Evolutionary conservation across 116 monocot species (phyloP).

Genomic region (Papilionanthe hybrid): DNA sequence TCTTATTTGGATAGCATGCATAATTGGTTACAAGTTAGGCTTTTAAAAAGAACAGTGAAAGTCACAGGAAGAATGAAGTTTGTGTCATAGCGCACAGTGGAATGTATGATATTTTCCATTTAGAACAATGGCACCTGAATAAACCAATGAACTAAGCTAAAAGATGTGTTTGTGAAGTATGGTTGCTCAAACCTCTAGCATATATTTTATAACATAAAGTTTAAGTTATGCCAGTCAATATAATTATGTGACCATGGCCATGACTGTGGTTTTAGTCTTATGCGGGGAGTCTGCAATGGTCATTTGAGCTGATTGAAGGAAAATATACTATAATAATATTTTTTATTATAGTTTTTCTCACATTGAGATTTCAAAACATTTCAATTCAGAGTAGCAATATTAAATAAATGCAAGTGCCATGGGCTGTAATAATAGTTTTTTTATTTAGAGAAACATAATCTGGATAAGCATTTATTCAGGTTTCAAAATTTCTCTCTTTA

Average conservation of each 20-base stretch:
- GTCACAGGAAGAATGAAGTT: neutral
- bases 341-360: neutral
- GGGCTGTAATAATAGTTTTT: too few species aligned
- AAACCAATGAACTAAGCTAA: neutral
- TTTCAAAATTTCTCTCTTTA: too few species aligned
- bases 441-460: too few species aligned
- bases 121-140: neutral
- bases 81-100: neutral
- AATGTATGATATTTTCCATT: neutral
- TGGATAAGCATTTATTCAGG: too few species aligned
- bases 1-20: neutral
- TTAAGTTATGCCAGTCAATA: neutral
- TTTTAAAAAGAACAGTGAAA: neutral
- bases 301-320: neutral
- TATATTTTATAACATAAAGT: neutral
- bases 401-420: too few species aligned
- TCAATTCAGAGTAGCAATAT: too few species aligned
- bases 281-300: neutral
- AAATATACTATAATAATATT: neutral
- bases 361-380: too few species aligned
- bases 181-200: neutral
- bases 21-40: neutral
- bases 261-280: neutral
- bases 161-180: neutral
- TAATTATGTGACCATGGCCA: neutral